Evolutionary conservation across 2,329 filamentous ascomycete genomes (phyloP).

Genomic region (Huntiella abstrusa): DNA sequence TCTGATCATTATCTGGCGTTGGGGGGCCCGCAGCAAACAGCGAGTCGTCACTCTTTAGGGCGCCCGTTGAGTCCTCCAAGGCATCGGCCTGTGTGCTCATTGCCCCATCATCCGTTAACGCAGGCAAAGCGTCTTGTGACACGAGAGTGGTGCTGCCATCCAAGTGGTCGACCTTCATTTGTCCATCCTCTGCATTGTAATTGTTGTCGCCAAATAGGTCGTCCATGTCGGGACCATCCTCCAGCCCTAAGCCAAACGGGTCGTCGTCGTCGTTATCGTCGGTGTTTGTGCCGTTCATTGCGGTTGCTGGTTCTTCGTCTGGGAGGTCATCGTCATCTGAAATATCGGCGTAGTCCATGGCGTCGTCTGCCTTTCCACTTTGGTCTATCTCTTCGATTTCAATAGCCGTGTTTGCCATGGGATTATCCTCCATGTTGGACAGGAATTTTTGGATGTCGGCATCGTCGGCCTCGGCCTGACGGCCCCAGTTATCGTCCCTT

Average conservation of each 20-base stretch:
- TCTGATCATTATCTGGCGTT: background rate
- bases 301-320: constrained; percentile 47
- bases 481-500: constrained; percentile 15
- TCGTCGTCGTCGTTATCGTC: background rate
- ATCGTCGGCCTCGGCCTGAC: constrained; percentile 30
- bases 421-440: constrained; percentile 23
- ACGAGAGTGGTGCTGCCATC: no score
- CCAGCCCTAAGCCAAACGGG: background rate
- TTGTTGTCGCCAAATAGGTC: constrained; percentile 5
- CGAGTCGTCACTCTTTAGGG: constrained; percentile 15
- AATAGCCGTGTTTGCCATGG: constrained; percentile 20
- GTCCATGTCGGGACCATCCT: constrained; percentile 2
- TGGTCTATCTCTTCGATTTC: constrained; percentile 34
- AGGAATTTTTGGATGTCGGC: constrained; percentile 27
- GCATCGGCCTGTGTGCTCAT: constrained; percentile 27
- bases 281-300: constrained; percentile 3
- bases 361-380: constrained; percentile 75
- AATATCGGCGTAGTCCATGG: constrained; percentile 78
- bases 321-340: constrained; percentile 69
- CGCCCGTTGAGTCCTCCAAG: constrained; percentile 51
- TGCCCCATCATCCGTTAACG: constrained; percentile 37
- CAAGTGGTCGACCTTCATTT: background rate
- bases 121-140: background rate
- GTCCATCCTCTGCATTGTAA: constrained; percentile 27
- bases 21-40: constrained; percentile 20